Conservation (phyloP, 768 basidiomycete species). For the Lentinula edodes region DNA sequence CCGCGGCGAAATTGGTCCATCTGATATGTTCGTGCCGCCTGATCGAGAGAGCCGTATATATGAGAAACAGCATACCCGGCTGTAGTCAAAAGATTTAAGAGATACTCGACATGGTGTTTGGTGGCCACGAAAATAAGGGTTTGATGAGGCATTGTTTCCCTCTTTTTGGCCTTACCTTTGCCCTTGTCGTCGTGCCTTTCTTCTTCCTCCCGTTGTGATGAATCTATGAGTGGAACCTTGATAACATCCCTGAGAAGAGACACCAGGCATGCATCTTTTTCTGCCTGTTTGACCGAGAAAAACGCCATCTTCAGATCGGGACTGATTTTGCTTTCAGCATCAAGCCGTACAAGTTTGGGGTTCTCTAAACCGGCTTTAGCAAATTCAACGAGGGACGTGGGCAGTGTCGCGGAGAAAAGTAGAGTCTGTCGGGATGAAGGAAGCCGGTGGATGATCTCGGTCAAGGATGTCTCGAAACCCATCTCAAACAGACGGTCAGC, state of each 20-base stretch:
- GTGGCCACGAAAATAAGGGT: constrained; percentile 94
- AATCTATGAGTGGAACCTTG: constrained; percentile 58
- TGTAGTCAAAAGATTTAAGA: constrained; percentile 67
- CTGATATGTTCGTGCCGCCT: constrained; percentile 81
- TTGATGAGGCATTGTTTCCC: constrained; percentile 72
- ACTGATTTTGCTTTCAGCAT: constrained; percentile 94
- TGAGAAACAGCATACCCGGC: constrained; percentile 89
- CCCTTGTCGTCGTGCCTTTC: constrained; percentile 30
- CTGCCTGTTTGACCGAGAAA: constrained; percentile 85
- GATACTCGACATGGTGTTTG: constrained; percentile 98
- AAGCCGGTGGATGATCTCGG: constrained; percentile 87
- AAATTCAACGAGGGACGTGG: constrained; percentile 93
- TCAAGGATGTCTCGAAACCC: constrained; percentile 90
- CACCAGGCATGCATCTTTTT: constrained; percentile 91
- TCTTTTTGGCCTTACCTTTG: constrained; percentile 48
- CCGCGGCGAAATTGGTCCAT: constrained; percentile 88
- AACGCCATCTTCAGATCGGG: constrained; percentile 91
- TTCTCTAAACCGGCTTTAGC: constrained; percentile 95
- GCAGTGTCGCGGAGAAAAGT: constrained; percentile 94
- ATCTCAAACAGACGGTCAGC: constrained; percentile 98
- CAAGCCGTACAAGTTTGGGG: constrained; percentile 93
- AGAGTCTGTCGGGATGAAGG: constrained; percentile 86
- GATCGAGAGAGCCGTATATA: constrained; percentile 94
- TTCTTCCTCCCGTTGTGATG: constrained; percentile 22
- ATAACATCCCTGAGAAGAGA: constrained; percentile 84